Base-by-base conservation (phyloP, 768 basidiomycete genomes). In the Rubroboletus pulcherrimus region DNA sequence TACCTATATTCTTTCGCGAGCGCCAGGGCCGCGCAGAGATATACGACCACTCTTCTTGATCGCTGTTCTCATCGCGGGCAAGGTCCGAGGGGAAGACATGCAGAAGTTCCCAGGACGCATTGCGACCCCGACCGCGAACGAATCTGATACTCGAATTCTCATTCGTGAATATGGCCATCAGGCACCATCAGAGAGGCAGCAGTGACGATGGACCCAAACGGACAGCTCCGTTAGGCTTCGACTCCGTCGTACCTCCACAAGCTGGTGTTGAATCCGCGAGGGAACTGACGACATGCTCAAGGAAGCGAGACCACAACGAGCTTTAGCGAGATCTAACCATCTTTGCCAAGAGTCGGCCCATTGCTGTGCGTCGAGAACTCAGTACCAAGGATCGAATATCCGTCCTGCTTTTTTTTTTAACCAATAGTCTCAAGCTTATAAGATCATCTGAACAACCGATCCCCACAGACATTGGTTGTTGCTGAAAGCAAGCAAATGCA, bases 21-120 rank as follows among this genome's bases (percentile, higher is more conserved):
- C 17, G 40, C 33, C 58, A 9, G 95, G 97, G 71, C 93, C 91
- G 53, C 87, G 91, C 55, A 81, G 82, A 56, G 92, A 96, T 68
- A 94, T 93, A 37, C 93, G 93, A 74, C 83, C 84, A 52, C 95
- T 95, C 71, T 93, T 93, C 49, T 80, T 81, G 58, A 34, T 42
- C 40, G 43, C 43, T 58, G 31, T 54, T 52, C 39, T 24, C 56
- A 44, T 47, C 43, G 3, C 17, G 19, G 14, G 43, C 17, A 40
- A 38, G 41, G 41, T 41, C 45, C 49, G 55, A 52, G 42, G 43
- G 52, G 56, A 55, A 54, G 46, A 30, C 51, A 31, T 26, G 5
- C 35, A 14, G 30, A 40, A 31, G n/a, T 42, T 53, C 33, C 17
- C 53, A 50, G 35, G 43, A 31, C 10, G 17, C 29, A 24, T 39